Conservation (phyloP, 2,329 filamentous ascomycete genomes). For the Alternaria postmessia region DNA sequence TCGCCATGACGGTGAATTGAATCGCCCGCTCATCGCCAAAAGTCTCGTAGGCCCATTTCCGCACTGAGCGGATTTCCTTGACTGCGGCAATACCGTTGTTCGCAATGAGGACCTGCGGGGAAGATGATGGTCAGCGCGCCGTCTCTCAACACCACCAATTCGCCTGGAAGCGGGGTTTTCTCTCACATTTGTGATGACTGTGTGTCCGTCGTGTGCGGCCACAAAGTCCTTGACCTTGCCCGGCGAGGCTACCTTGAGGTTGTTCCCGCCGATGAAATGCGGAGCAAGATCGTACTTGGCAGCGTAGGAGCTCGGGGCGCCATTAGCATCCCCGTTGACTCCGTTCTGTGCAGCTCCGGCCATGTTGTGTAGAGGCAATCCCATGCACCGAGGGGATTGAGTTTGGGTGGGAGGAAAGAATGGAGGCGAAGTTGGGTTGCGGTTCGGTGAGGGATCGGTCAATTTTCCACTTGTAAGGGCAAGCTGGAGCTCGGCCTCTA, state of each 20-base stretch:
- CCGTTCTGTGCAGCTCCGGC: slow-evolving; percentile 42
- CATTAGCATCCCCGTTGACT: slow-evolving; percentile 59
- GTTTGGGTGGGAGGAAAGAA: slow-evolving; percentile 17
- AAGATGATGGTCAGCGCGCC: slow-evolving; percentile 31
- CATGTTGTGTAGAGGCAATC: slow-evolving; percentile 42
- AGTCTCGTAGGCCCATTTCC: slow-evolving; percentile 99
- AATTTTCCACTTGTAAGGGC: slow-evolving; percentile 33
- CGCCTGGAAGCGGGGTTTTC: background rate
- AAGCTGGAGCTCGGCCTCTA: slow-evolving; percentile 35
- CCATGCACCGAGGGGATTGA: slow-evolving; percentile 36
- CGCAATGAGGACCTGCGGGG: slow-evolving; percentile 85
- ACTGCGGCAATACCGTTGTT: slow-evolving; percentile 99
- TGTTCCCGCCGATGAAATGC: slow-evolving; percentile 97
- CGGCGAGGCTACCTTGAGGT: slow-evolving; percentile 79
- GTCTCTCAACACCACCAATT: background rate
- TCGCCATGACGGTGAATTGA: slow-evolving; percentile 99
- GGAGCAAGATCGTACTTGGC: slow-evolving; percentile 83
- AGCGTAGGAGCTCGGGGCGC: slow-evolving; percentile 71
- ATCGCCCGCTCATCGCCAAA: slow-evolving; percentile 98
- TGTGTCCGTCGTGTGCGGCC: slow-evolving; percentile 86
- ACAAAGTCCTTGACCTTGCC: slow-evolving; percentile 98
- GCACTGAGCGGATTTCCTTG: slow-evolving; percentile 98
- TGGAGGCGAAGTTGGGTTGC: slow-evolving; percentile 18
- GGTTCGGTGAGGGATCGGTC: slow-evolving; percentile 29
- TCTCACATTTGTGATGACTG: slow-evolving; percentile 95